A percentile compares a stretch with the other conserved stretches of the same genome.
These are phyloP conservation scores for Chlamydomonas sp. DNA, from an alignment of 139 green algal species.

Conservation along the genomic window DNA sequence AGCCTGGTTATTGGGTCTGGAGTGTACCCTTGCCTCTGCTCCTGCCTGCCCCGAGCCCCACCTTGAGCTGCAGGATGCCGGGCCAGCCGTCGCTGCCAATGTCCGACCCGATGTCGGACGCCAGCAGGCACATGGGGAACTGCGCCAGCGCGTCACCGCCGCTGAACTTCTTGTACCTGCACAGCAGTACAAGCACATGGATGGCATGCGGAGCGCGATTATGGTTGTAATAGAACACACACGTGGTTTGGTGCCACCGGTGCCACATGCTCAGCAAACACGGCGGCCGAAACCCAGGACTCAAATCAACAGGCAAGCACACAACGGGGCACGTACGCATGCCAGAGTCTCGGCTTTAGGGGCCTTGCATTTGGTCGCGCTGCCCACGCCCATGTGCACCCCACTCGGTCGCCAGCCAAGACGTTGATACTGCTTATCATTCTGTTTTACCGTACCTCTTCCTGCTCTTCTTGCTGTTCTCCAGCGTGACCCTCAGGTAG, in stretches of 20 bases:
- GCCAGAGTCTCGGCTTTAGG: too few relatives aligned
- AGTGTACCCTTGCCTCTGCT: too few relatives aligned
- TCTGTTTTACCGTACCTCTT: conserved; percentile 28
- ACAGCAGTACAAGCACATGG: too few relatives aligned
- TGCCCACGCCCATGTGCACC: neutral
- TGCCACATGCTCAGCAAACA: too few relatives aligned
- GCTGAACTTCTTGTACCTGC: conserved; percentile 46
- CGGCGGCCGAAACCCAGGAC: too few relatives aligned
- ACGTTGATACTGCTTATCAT: neutral
- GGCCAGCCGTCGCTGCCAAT: conserved; percentile 55
- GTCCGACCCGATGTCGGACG: conserved; percentile 45
- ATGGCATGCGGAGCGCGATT: too few relatives aligned
- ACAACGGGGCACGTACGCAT: too few relatives aligned
- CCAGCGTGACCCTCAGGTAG: conserved; percentile 63
- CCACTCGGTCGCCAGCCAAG: neutral
- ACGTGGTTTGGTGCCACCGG: too few relatives aligned
- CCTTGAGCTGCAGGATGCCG: conserved; percentile 52
- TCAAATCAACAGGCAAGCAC: too few relatives aligned
- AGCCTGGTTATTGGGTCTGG: too few relatives aligned
- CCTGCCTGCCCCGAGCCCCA: neutral
- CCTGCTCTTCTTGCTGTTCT: conserved; percentile 54
- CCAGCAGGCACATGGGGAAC: conserved; percentile 50
- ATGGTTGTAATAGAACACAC: too few relatives aligned
- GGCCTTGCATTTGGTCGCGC: too few relatives aligned
- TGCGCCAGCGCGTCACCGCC: conserved; percentile 38